A percentile compares a stretch with the other conserved stretches of the same genome.
Conservation (phyloP, 2,329 filamentous ascomycete species). For the Penicillium italicum region DNA sequence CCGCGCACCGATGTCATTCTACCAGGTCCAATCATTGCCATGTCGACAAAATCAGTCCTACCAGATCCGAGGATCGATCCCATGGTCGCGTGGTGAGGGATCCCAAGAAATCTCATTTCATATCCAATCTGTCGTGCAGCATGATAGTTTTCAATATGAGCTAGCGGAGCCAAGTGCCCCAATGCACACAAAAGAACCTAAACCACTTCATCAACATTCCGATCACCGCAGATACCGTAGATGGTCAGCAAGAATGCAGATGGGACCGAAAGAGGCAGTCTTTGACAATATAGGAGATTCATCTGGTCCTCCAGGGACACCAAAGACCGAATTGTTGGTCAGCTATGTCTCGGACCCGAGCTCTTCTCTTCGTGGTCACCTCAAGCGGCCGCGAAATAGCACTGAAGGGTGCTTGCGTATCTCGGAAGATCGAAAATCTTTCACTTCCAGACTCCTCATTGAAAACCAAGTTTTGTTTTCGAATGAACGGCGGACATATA, state of each 20-base stretch:
- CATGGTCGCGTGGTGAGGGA: not conserved
- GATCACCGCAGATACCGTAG: conserved; percentile 29
- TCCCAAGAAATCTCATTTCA: not conserved
- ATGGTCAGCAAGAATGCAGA: conserved; percentile 40
- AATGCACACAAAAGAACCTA: not conserved
- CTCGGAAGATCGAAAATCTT: not conserved
- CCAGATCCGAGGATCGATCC: not conserved
- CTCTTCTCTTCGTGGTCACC: not conserved
- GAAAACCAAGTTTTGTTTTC: not conserved
- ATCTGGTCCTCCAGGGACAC: conserved; percentile 37
- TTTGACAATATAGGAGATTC: conserved; percentile 18
- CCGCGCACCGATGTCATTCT: not conserved
- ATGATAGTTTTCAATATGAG: not conserved
- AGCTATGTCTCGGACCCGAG: conserved; percentile 16
- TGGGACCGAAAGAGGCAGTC: conserved; percentile 21
- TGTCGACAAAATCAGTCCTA: not conserved
- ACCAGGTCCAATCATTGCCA: not conserved
- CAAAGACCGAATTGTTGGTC: conserved; percentile 28
- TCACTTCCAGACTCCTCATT: not conserved
- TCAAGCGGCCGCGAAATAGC: not conserved
- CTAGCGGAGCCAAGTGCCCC: not conserved
- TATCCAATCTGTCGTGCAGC: not conserved
- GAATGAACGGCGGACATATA: not conserved
- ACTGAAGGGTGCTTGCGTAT: not conserved
- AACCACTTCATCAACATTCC: not conserved